Evolutionary conservation across 2,329 filamentous ascomycete genomes (phyloP), one percentile per base, ranked within the genome.

Genomic region (Passalora sequoiae): DNA sequence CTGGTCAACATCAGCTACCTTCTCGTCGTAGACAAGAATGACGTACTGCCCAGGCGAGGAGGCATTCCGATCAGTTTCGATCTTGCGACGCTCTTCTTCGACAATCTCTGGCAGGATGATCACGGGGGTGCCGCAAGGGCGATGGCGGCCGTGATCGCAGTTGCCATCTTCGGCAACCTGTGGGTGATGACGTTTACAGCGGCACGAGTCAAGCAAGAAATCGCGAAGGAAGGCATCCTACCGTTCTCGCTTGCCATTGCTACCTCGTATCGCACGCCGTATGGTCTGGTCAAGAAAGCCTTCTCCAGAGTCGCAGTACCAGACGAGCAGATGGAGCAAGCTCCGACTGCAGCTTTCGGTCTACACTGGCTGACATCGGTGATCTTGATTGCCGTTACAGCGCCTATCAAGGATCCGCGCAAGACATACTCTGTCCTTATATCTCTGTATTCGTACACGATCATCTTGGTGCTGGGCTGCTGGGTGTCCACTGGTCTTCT

Each of bases 121-220:
- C 33, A 49, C 29, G 17, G 47, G 12, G 52, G 6, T 7, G 53
- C 61, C 4, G 45, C 56, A 5, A 60, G 63, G 1, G 65, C 73
- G 3, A 66, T 76, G 46, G 65, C 73, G 13, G 70, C 65, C 0
- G 67, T 79, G 29, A 64, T 77, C 4, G 74, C 76, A 3, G 58
- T 79, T 21, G 75, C 73, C 2, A 72, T 69, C 27, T 65, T 78
- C 35, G 75, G 76, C 0, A 78, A 80, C 53, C 71, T 80, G 28
- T 66, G 78, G 17, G 73, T 75, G 15, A 75, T 75, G 63, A 79
- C 75, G 0, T 80, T 74, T 47, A 75, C 74, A 0, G 69, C 73
- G 3, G 68, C 74, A 3, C 66, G 74, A 47, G 73, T 80, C n/a
- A 78, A 79, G 58, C 76, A 79, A 53, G 76, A 80, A 54, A 77